Conservation (phyloP, 73 alveolate species). For the Paramecium caudatum region DNA sequence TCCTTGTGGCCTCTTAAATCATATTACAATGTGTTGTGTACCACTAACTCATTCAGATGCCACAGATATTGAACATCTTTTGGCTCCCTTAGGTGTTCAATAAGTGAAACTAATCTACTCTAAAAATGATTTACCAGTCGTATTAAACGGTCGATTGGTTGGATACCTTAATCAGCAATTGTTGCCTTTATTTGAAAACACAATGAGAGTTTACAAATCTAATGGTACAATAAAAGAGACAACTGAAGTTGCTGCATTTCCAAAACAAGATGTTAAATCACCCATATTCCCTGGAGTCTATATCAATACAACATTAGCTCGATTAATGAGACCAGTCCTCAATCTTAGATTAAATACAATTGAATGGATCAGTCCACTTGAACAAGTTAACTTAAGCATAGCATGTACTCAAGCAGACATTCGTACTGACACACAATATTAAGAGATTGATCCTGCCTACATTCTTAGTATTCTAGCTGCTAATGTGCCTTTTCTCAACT, state of each 20-base stretch:
- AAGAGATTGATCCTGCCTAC: slow-evolving; percentile 95
- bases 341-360: slow-evolving; percentile 87
- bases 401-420: slow-evolving; percentile 98
- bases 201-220: slow-evolving; percentile 61
- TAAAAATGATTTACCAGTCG: slow-evolving; percentile 82
- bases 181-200: slow-evolving; percentile 52
- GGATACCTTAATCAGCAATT: slow-evolving; percentile 87
- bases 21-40: slow-evolving; percentile 90
- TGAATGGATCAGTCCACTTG: slow-evolving; percentile 99
- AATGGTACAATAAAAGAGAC: slow-evolving; percentile 76
- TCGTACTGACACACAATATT: slow-evolving; percentile 92
- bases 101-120: slow-evolving; percentile 64
- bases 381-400: slow-evolving; percentile 96
- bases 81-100: slow-evolving; percentile 90
- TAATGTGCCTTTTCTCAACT: slow-evolving; percentile 97
- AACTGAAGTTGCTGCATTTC: slow-evolving; percentile 72
- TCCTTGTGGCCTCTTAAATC: slow-evolving; percentile 99
- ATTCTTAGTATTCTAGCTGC: slow-evolving; percentile 98
- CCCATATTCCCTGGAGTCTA: slow-evolving; percentile 97
- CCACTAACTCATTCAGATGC: slow-evolving; percentile 89
- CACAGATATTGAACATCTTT: slow-evolving; percentile 80
- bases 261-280: slow-evolving; percentile 84
- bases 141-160: slow-evolving; percentile 94
- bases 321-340: slow-evolving; percentile 98
- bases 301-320: slow-evolving; percentile 94